Evolutionary conservation across 495 filamentous ascomycete species (phyloP), one percentile per base, ranked within the genome.

Genomic region (Penicillium tannophilum): DNA sequence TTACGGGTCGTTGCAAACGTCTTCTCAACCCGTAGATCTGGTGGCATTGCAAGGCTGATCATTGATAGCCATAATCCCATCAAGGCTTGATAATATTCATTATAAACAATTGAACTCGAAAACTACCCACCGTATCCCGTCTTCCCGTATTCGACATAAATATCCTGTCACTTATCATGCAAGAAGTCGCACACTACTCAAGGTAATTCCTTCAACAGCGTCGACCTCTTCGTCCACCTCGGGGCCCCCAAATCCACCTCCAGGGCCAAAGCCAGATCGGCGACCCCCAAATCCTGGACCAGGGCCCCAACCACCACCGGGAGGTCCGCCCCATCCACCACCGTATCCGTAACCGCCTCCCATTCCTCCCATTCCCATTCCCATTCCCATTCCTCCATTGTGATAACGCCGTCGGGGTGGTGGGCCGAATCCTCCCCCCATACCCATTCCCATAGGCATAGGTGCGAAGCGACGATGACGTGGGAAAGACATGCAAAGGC

Each of bases 401-500:
- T 54, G 41, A 41, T 52, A 26, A 31, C 50, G 31, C 26, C 52
- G 59, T 19, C 63, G 63, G 39, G 55, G 42, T 43, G 59, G 58
- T 8, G 58, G 55, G 3, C 58, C 62, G 20, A 55, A 61, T 19
- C 49, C 62, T 19, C 49, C 62, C 4, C 54, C 49, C 58, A 60
- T 55, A 1, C 52, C 52, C 58, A 61, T 58, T 26, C 53, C 49
- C 58, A 60, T 60, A 2, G 43, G 44, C 58, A 61, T 61, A n/a
- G 36, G 30, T 28, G 52, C 41, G 36, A 31, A 26, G 14, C 41
- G 41, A 23, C 30, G 50, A n/a, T 41, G 63, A 12, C 48, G 59
- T 17, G 63, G 63, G 19, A 65, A 48, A 16, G 63, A 65, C 58
- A 65, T 58, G 42, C 59, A 65, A 24, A 65, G 63, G 24, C 63